Evolutionary conservation across 805 yeast genomes (phyloP).

Genomic region (Phaffomyces antillensis): DNA sequence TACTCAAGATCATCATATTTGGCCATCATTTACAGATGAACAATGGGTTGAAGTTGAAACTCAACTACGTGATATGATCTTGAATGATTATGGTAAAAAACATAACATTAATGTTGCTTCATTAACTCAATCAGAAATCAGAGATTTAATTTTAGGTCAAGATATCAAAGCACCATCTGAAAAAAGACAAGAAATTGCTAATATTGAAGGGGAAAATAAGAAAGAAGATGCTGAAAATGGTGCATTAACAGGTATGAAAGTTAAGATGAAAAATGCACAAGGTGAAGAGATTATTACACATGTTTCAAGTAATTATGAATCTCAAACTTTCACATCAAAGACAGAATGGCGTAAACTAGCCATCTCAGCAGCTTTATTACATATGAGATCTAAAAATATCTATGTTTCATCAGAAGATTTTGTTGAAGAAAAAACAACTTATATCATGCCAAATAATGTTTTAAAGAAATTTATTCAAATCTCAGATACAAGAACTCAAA

Average conservation of each 20-base stretch:
- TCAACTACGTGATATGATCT: conserved; percentile 78
- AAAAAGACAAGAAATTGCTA: conserved; percentile 77
- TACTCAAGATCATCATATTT: conserved; percentile 74
- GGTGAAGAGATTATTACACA: conserved; percentile 96
- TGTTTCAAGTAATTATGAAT: conserved; percentile 85
- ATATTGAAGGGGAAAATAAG: conserved; percentile 45
- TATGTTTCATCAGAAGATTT: conserved; percentile 67
- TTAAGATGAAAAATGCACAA: conserved; percentile 82
- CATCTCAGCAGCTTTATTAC: conserved; percentile 64
- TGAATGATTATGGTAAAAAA: conserved; percentile 77
- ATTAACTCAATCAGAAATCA: conserved; percentile 85
- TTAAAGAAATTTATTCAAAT: conserved; percentile 71
- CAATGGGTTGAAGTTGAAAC: conserved; percentile 91
- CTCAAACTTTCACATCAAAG: conserved; percentile 71
- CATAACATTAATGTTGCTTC: conserved; percentile 81
- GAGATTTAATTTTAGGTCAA: conserved; percentile 92
- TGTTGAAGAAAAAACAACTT: conserved; percentile 52
- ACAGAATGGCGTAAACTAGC: conserved; percentile 92
- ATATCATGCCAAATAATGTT: conserved; percentile 76
- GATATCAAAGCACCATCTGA: conserved; percentile 86
- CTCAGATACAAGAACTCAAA: conserved; percentile 73
- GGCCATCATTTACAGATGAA: conserved; percentile 87
- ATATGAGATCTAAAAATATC: conserved; percentile 66
- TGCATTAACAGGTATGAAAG: conserved; percentile 48
- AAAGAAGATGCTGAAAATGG: conserved; percentile 25